These are phyloP conservation scores for Kwoniella sp. DNA, from an alignment of 768 basidiomycete genomes.

Conservation along the genomic window DNA sequence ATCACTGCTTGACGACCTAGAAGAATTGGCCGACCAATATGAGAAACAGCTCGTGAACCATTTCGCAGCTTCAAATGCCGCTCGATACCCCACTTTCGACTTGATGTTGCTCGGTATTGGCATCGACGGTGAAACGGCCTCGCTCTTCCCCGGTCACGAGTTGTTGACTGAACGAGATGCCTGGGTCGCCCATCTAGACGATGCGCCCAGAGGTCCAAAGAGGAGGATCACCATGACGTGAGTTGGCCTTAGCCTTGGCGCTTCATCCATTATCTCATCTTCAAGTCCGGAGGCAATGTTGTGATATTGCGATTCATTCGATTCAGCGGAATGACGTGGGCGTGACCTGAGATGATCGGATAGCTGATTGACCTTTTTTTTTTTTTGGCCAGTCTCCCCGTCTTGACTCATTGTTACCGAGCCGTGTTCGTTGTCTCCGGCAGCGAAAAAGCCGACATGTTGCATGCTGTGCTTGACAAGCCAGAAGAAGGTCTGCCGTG, in stretches of 20 bases:
- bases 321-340: too few species aligned
- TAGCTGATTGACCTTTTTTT: neutral
- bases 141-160: slow-evolving; percentile 90
- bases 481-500: slow-evolving; percentile 80
- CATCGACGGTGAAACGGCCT: slow-evolving; percentile 93
- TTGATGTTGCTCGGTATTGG: slow-evolving; percentile 96
- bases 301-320: too few species aligned
- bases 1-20: slow-evolving; percentile 61
- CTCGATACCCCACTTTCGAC: slow-evolving; percentile 96
- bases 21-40: slow-evolving; percentile 59
- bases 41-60: slow-evolving; percentile 73
- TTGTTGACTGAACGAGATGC: slow-evolving; percentile 80
- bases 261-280: too few species aligned
- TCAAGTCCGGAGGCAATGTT: too few species aligned
- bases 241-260: slow-evolving; percentile 13
- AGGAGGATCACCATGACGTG: slow-evolving; percentile 85
- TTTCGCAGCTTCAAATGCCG: slow-evolving; percentile 90
- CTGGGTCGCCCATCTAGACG: slow-evolving; percentile 91
- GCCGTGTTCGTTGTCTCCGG: slow-evolving; percentile 89
- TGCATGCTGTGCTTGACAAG: slow-evolving; percentile 72
- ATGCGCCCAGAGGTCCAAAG: slow-evolving; percentile 93
- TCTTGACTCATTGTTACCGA: slow-evolving; percentile 61
- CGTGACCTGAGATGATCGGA: too few species aligned
- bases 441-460: slow-evolving; percentile 72
- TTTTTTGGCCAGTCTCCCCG: slow-evolving; percentile 44